A percentile compares a stretch with the other conserved stretches of the same genome.
Evolutionary conservation across 1,284 basidiomycete species (phyloP).

Genomic region (Boletus semigastroideus): DNA sequence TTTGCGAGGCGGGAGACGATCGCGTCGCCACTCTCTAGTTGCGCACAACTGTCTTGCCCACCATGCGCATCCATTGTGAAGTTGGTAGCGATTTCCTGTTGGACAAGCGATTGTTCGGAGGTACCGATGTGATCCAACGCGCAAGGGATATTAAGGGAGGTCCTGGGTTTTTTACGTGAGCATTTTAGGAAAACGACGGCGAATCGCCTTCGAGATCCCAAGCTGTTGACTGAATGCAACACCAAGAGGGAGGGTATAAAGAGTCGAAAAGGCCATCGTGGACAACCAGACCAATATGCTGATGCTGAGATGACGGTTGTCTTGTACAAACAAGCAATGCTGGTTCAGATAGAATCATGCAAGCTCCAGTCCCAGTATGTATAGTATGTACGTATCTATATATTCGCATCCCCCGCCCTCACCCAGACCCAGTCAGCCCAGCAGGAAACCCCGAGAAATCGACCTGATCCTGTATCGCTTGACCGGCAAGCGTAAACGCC

Average conservation of each 20-base stretch:
- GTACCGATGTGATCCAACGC: too few species aligned
- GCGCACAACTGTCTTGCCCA: not conserved
- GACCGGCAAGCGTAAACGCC: constrained; percentile 69
- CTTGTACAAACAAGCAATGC: constrained; percentile 8
- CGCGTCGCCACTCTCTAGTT: constrained; percentile 27
- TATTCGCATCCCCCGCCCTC: not conserved
- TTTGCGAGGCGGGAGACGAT: constrained; percentile 45
- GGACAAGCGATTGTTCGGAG: not conserved
- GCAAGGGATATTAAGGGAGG: too few species aligned
- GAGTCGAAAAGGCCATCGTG: not conserved
- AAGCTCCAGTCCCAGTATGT: constrained; percentile 6
- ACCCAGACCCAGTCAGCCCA: constrained; percentile 59
- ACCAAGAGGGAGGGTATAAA: too few species aligned
- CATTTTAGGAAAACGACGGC: too few species aligned
- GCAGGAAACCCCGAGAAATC: constrained; percentile 92
- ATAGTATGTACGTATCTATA: constrained; percentile 8
- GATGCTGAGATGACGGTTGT: too few species aligned
- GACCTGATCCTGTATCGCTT: constrained; percentile 85
- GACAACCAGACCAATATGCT: too few species aligned
- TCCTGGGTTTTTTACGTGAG: too few species aligned
- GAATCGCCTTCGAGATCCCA: too few species aligned
- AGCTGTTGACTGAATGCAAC: not conserved
- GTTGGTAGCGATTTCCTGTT: not conserved
- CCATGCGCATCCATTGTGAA: not conserved
- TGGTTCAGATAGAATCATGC: constrained; percentile 22